Conservation (phyloP, 768 basidiomycete genomes). For the Trametes gibbosa region DNA sequence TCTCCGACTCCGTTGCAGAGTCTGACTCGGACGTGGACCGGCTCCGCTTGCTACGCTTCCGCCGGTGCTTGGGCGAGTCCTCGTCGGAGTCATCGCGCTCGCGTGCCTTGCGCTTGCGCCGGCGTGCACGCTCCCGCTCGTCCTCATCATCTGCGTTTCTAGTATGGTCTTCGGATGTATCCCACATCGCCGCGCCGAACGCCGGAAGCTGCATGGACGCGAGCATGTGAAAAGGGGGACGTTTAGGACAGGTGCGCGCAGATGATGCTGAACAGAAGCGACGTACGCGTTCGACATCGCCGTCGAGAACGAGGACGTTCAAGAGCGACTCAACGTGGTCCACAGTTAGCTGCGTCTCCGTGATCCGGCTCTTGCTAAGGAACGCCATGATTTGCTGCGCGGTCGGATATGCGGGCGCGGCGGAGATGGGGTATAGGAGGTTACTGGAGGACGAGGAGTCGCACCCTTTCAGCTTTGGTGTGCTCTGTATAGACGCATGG, state of each 20-base stretch:
- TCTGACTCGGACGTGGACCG: conserved; percentile 16
- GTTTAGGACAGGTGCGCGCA: not conserved
- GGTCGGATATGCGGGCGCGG: conserved; percentile 71
- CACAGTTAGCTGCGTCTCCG: conserved; percentile 75
- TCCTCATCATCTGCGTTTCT: conserved; percentile 14
- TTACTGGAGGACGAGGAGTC: conserved; percentile 27
- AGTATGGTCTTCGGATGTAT: conserved; percentile 7
- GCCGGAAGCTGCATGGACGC: too few species aligned
- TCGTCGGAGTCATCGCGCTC: too few species aligned
- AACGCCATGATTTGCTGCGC: conserved; percentile 74
- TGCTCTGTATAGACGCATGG: conserved; percentile 67
- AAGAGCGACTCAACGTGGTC: conserved; percentile 92
- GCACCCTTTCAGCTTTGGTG: conserved; percentile 55
- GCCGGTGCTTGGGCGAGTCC: conserved; percentile 12
- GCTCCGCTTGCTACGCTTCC: conserved; percentile 21
- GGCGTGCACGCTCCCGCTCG: not conserved
- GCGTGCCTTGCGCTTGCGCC: conserved; percentile 15
- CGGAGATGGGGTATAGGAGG: conserved; percentile 72
- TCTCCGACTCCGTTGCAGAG: conserved; percentile 8
- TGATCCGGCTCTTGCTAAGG: conserved; percentile 72
- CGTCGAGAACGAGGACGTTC: conserved; percentile 87
- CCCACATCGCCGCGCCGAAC: conserved; percentile 25
- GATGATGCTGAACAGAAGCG: not conserved
- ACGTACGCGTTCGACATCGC: conserved; percentile 82
- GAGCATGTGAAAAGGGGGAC: too few species aligned